Conservation (phyloP, 2,329 filamentous ascomycete species). For the Arthrobotrys pseudoclavata region DNA sequence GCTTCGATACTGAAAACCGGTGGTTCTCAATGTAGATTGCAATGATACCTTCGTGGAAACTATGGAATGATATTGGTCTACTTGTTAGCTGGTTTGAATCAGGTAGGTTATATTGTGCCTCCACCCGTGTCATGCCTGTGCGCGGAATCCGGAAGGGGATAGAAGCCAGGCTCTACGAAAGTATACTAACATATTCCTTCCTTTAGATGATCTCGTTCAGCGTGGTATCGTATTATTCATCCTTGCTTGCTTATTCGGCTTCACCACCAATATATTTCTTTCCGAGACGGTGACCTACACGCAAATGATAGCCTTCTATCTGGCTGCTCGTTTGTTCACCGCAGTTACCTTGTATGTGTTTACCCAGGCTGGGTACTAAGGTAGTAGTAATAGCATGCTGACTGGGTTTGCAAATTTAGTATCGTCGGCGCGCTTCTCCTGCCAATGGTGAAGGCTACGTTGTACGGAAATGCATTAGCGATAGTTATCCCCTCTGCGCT, state of each 20-base stretch:
- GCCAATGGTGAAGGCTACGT: conserved; percentile 70
- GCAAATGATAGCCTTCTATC: conserved; percentile 74
- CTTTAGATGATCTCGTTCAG: conserved; percentile 72
- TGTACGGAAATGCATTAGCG: conserved; percentile 66
- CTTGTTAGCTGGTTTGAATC: conserved; percentile 75
- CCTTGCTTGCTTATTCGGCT: conserved; percentile 74
- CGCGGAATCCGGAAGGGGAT: neutral
- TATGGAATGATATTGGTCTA: conserved; percentile 74
- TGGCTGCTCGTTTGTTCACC: conserved; percentile 71
- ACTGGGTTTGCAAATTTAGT: conserved; percentile 20
- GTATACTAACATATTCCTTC: neutral
- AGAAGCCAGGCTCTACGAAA: neutral
- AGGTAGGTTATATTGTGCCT: conserved; percentile 1
- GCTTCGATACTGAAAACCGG: neutral
- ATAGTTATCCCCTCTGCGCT: conserved; percentile 70
- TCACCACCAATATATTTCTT: conserved; percentile 75
- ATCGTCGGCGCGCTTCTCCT: conserved; percentile 63
- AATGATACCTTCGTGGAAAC: conserved; percentile 75
- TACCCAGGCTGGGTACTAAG: neutral
- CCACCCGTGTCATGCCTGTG: neutral
- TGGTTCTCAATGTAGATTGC: conserved; percentile 67
- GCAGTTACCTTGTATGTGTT: conserved; percentile 35
- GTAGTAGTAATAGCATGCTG: neutral
- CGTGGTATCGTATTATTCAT: conserved; percentile 74
- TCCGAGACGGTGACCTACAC: conserved; percentile 73